Evolutionary conservation across 108 stramenopile species (phyloP).

Genomic region (Hondaea fermentalgiana): DNA sequence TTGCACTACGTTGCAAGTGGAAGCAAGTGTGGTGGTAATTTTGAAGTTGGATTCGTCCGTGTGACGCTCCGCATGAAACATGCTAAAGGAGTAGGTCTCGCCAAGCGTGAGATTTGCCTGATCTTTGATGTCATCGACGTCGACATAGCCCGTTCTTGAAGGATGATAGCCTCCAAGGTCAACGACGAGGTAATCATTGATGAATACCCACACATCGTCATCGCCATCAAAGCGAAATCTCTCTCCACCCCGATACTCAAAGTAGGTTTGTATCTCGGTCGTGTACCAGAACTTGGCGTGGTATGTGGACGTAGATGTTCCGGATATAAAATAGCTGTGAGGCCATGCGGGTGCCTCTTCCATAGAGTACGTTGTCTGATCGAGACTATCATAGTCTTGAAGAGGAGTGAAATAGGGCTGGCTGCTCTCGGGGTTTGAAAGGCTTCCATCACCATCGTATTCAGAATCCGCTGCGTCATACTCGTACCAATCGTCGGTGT

Average conservation of each 20-base stretch:
- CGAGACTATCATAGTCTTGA: no score
- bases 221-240: not conserved
- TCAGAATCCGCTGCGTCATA: not conserved
- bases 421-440: not conserved
- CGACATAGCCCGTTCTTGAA: not conserved
- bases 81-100: not conserved
- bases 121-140: not conserved
- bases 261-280: slow-evolving; percentile 4
- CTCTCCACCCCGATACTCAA: not conserved
- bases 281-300: not conserved
- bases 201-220: not conserved
- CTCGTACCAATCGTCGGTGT: not conserved
- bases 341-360: not conserved
- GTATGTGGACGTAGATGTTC: no score
- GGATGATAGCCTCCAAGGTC: not conserved
- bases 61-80: slow-evolving; percentile 4
- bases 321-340: not conserved
- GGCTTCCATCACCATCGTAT: not conserved
- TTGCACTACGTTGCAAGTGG: not conserved
- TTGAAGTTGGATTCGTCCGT: not conserved
- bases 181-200: not conserved
- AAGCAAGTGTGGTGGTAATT: not conserved
- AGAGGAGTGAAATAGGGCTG: not conserved
- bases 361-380: no score
- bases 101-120: not conserved